Evolutionary conservation across 2,329 filamentous ascomycete genomes (phyloP), one percentile per base, ranked within the genome.

Genomic region (Leptographium radiaticola): DNA sequence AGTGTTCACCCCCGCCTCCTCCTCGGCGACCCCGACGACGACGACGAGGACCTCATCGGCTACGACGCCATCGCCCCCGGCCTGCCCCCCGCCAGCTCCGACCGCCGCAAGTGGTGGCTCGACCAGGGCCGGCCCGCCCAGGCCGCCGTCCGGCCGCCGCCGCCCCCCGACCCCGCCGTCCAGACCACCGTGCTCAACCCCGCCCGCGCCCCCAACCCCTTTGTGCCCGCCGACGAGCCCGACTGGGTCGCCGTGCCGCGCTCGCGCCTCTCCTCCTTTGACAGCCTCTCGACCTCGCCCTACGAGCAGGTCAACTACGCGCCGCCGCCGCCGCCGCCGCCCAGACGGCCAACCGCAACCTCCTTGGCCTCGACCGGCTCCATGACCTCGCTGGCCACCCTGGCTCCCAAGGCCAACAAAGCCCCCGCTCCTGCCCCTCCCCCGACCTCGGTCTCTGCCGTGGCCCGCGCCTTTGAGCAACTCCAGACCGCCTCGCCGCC

Each of bases 51-150:
- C 59, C 69, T 89, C 16, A 80, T 88, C 45, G 86, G 85, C 1
- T 90, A 93, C 65, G 85, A 93, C 56, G 80, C 87, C 16, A 84
- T 95, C 57, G 86, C 91, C 63, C 86, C 88, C 8, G 88, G 87
- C 1, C 74, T 86, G 13, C 81, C 82, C 4, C 77, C 81, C 34
- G 81, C 82, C 13, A 85, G 81, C 63, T 84, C 81, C 16, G 81
- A 84, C 62, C 74, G 74, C n/a, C 76, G 81, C 58, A 83, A 83
- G 65, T 86, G 82, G 82, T 86, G 82, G 82, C 69, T 84, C 31
- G 77, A 85, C 53, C 80, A 83, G 61, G 82, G 83, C 52, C 80
- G 86, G 59, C 84, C 87, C 52, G 89, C 87, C 13, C 83, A 84
- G 59, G 89, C 89, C 7, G 76, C 77, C 16, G 71, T 94, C 40